These are phyloP conservation scores for Basidiobolus heterosporus DNA, from an alignment of 371 early-diverging fungal genomes.

Conservation along the genomic window DNA sequence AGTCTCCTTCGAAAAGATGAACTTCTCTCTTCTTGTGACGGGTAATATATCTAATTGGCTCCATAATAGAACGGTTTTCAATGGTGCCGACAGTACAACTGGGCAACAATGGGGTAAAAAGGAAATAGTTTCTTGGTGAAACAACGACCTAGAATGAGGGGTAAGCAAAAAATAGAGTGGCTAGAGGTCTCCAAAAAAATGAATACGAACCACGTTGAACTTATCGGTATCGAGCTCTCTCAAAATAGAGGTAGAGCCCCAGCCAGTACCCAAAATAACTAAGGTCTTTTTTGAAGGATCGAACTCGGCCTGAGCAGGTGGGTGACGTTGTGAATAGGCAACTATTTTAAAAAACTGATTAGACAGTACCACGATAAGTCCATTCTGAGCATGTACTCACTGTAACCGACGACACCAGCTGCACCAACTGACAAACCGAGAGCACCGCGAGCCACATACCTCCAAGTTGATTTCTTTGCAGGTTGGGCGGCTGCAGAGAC, in stretches of 20 bases:
- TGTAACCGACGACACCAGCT: too few species aligned
- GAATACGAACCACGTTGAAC: constrained; percentile 50
- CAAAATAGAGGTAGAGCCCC: constrained; percentile 71
- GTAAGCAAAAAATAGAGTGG: neutral
- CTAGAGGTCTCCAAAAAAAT: neutral
- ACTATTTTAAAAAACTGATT: constrained; percentile 6
- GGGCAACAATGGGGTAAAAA: constrained; percentile 69
- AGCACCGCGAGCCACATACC: too few species aligned
- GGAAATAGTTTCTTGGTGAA: constrained; percentile 80
- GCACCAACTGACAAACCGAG: too few species aligned
- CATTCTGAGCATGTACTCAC: too few species aligned
- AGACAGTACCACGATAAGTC: too few species aligned
- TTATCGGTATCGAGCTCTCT: constrained; percentile 52
- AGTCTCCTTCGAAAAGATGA: constrained; percentile 21
- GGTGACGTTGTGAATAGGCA: constrained; percentile 40
- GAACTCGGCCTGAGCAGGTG: constrained; percentile 40
- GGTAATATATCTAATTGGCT: constrained; percentile 48
- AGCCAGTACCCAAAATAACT: constrained; percentile 70
- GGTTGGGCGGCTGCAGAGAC: too few species aligned
- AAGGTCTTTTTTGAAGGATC: constrained; percentile 52
- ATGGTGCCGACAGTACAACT: constrained; percentile 67
- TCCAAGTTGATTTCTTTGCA: too few species aligned
- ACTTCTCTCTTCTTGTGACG: constrained; percentile 12
- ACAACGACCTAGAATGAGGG: constrained; percentile 33
- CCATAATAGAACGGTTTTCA: constrained; percentile 59